phyloP scores from a whole-genome alignment of 164 flowering plant genomes.

The Nymphaea thermarum region DNA sequence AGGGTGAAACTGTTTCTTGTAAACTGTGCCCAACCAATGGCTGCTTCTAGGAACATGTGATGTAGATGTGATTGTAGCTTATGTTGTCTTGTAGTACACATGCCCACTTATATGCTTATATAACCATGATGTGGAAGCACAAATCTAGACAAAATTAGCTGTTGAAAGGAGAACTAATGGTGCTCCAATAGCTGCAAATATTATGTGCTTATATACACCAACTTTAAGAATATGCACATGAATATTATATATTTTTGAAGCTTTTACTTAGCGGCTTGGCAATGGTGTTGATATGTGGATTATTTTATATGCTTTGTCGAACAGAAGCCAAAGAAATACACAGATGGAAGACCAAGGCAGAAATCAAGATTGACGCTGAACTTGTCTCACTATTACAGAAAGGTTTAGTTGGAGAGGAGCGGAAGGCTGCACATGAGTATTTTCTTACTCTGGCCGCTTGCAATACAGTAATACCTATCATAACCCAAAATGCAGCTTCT shows the following conservation, averaged over 20 bases:
- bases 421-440: conserved; percentile 70
- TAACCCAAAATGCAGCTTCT: conserved; percentile 14
- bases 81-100: background rate
- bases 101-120: background rate
- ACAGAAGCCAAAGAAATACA: conserved; percentile 12
- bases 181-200: no score
- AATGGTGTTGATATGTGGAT: background rate
- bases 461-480: conserved; percentile 80
- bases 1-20: no score
- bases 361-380: conserved; percentile 40
- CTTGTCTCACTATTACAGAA: conserved; percentile 51
- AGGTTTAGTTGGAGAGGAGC: conserved; percentile 38
- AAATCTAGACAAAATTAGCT: no score
- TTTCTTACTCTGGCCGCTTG: conserved; percentile 91
- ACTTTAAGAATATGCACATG: background rate
- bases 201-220: no score
- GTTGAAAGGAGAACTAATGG: no score
- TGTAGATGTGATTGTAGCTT: background rate
- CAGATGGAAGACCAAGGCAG: conserved; percentile 50
- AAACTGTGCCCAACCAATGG: background rate
- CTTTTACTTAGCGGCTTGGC: background rate
- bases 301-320: conserved; percentile 2
- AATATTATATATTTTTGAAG: no score
- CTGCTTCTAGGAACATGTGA: background rate
- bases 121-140: no score